Percentiles rank a stretch among this genome's conserved stretches.
Evolutionary conservation across 257 asterid species (phyloP).

Genomic region (Penstemon barbatus): DNA sequence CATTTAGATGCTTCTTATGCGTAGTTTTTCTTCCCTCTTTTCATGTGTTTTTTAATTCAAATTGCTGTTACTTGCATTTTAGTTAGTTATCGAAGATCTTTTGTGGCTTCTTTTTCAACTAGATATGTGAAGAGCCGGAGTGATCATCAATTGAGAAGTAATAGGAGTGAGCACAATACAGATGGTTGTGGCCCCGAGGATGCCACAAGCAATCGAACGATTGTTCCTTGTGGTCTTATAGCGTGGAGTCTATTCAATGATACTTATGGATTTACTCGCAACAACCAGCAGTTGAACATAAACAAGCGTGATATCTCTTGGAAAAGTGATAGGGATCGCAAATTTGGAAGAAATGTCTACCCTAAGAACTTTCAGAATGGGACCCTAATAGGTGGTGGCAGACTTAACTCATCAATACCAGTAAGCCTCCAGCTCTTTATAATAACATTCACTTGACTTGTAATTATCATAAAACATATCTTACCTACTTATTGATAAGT

Average conservation of each 20-base stretch:
- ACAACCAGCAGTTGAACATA: conserved; percentile 49
- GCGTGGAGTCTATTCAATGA: conserved; percentile 98
- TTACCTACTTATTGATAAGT: background rate
- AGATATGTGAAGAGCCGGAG: conserved; percentile 97
- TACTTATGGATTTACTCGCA: conserved; percentile 60
- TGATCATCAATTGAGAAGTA: conserved; percentile 77
- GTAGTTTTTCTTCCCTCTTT: background rate
- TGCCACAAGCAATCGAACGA: conserved; percentile 40
- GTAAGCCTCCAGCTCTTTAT: conserved; percentile 49
- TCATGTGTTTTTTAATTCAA: background rate
- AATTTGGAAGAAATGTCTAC: conserved; percentile 76
- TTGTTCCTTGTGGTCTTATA: conserved; percentile 98
- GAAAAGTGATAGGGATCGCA: conserved; percentile 93
- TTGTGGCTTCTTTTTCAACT: background rate
- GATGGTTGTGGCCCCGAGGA: conserved; percentile 82
- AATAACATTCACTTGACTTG: conserved; percentile 2
- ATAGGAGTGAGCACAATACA: conserved; percentile 33
- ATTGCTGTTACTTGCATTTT: background rate
- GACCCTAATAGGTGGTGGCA: conserved; percentile 62
- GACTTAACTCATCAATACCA: conserved; percentile 46
- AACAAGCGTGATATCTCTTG: conserved; percentile 78
- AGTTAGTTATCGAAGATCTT: conserved; percentile 1
- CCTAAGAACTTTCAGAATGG: conserved; percentile 82
- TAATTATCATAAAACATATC: background rate
- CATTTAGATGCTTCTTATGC: too few relatives aligned